These are phyloP conservation scores for Russula sp. DNA, from an alignment of 768 basidiomycete genomes.

Conservation along the genomic window DNA sequence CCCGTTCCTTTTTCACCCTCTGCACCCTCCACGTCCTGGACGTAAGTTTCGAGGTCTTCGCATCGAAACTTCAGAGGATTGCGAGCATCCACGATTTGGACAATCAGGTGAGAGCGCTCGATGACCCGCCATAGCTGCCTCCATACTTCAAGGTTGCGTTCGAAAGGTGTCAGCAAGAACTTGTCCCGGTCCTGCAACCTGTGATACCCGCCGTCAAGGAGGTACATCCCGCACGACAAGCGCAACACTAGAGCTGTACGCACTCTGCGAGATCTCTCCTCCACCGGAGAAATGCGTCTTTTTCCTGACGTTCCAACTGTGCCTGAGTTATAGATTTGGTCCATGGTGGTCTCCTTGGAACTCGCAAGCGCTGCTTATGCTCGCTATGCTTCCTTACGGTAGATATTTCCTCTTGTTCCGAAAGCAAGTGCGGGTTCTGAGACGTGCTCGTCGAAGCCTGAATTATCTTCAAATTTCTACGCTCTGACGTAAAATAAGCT, in stretches of 20 bases:
- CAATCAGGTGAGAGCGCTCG: conserved; percentile 89
- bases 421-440: conserved; percentile 84
- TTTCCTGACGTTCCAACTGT: conserved; percentile 85
- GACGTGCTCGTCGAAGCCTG: conserved; percentile 44
- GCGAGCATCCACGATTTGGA: conserved; percentile 95
- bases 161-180: conserved; percentile 92
- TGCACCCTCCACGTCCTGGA: conserved; percentile 73
- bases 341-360: conserved; percentile 90
- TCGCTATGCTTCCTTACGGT: conserved; percentile 68
- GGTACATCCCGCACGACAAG: background rate
- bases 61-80: conserved; percentile 92
- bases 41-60: conserved; percentile 84
- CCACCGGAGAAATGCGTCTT: conserved; percentile 90
- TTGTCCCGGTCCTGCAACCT: conserved; percentile 85
- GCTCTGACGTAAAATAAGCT: conserved; percentile 40
- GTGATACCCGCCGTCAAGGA: background rate
- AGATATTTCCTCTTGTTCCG: conserved; percentile 72
- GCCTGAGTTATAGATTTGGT: conserved; percentile 68
- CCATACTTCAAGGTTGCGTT: conserved; percentile 98
- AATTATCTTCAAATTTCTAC: conserved; percentile 76
- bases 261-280: conserved; percentile 86
- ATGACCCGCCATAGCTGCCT: conserved; percentile 95
- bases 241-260: conserved; percentile 27
- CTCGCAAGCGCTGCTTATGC: conserved; percentile 68
- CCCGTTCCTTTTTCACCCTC: conserved; percentile 79